Conservation (phyloP, 1,284 basidiomycete genomes). For the Microbotryum saponariae region DNA sequence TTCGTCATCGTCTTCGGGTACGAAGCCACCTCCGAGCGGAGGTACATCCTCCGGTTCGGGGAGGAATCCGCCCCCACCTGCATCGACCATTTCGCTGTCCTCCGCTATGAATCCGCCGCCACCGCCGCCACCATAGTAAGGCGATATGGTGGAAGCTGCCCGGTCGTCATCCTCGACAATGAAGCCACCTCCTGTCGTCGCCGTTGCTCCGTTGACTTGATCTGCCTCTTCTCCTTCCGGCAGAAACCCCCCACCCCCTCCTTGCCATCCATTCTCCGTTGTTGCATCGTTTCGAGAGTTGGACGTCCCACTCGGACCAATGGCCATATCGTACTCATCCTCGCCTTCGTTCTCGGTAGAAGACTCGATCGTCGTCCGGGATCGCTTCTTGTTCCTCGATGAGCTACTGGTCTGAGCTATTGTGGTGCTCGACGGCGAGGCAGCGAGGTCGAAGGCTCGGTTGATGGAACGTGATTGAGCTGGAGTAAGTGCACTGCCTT, state of each 20-base stretch:
- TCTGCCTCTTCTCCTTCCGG: background rate
- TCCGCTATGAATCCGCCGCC: slow-evolving; percentile 7
- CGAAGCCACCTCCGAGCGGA: background rate
- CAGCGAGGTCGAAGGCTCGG: too few species aligned
- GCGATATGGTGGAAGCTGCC: background rate
- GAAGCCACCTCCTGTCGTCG: slow-evolving; percentile 4
- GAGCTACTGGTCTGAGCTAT: too few species aligned
- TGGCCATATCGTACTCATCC: too few species aligned
- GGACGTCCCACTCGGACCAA: too few species aligned
- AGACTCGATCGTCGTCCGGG: too few species aligned
- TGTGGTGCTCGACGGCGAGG: too few species aligned
- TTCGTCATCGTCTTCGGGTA: background rate
- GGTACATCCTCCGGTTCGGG: background rate
- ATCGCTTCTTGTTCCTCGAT: too few species aligned
- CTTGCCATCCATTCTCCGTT: too few species aligned
- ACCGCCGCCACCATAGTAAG: background rate
- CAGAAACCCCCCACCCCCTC: slow-evolving; percentile 2
- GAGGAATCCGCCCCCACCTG: slow-evolving; percentile 11
- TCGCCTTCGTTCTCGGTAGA: too few species aligned
- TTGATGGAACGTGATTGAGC: too few species aligned
- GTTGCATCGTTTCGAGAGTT: too few species aligned
- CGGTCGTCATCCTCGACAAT: background rate
- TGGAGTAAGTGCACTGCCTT: too few species aligned
- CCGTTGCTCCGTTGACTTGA: background rate
- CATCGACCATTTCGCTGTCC: slow-evolving; percentile 3